Base-by-base conservation (phyloP, 371 early-diverging fungal species). In the Circinella umbellata region DNA sequence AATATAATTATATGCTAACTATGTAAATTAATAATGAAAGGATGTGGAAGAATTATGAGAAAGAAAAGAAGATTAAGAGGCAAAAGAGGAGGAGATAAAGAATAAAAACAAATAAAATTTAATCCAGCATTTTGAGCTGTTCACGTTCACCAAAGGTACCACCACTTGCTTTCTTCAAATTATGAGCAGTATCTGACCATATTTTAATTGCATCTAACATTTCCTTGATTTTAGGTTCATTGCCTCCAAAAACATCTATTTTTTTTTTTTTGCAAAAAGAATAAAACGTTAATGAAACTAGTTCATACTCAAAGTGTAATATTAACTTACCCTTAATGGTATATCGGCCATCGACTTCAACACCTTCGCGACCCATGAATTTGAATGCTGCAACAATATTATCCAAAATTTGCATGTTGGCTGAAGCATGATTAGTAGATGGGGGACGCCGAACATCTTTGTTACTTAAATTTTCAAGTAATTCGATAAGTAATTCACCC, bases 341-440 rank as follows among this genome's bases (percentile, higher is more conserved):
- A 67, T 82, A 89, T 15, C 72, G 70, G 8, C 86, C 86, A 39
- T 87, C 86, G 2, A 86, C 77, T 53, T 81, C 78, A 34, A 89
- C 74, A 3, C 88, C 86, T 46, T 86, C 86, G 0, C 79, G 73
- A 39, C 79, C 84, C 86, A 89, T 85, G 64, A 86, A 89, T 63
- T 87, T 83, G 76, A 87, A 87, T 20, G 83, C 89, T 14, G 86
- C 73, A 68, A 84, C 76, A 18, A 87, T 71, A 61, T 80, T 83
- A 66, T 89, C 89, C 65, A 88, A 49, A 60, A 68, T 69, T 14
- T 63, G 68, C 73, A 79, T 82, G 75, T 79, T 60, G 35, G 63
- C 63, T 36, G 80, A 59, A 4, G 63, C 67, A 27, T 61, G 54
- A 3, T 57, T 64, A 4, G 63, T 72, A 17, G n/a, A 37, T 17